Evolutionary conservation across 306 rosid genomes (phyloP).

Genomic region (Corylus avellana): DNA sequence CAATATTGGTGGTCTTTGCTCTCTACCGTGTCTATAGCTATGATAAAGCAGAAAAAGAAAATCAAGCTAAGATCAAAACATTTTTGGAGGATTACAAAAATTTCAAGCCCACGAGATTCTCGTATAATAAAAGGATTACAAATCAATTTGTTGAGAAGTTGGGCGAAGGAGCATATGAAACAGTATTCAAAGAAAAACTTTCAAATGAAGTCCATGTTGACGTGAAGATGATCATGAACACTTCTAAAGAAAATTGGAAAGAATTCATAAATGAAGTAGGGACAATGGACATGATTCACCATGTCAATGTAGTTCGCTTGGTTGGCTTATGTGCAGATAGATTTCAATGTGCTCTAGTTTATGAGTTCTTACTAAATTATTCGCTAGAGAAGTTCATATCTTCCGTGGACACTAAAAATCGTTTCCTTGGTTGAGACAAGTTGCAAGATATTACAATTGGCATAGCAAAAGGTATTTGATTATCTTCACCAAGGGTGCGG

Average conservation of each 20-base stretch:
- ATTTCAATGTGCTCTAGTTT: neutral
- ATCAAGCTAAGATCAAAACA: neutral
- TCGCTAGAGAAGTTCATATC: constrained; percentile 14
- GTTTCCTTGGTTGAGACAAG: constrained; percentile 13
- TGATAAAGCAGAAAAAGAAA: neutral
- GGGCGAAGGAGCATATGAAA: constrained; percentile 1
- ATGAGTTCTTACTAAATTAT: constrained; percentile 18
- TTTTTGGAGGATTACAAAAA: constrained; percentile 4
- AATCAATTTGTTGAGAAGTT: neutral
- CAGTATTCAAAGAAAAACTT: neutral
- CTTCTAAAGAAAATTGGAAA: neutral
- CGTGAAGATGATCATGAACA: neutral
- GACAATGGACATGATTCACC: constrained; percentile 1
- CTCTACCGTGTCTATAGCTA: neutral
- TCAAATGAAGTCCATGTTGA: neutral
- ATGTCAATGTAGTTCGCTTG: constrained; percentile 21
- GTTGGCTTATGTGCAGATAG: constrained; percentile 15
- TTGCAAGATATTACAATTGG: constrained; percentile 28
- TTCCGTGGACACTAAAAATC: neutral
- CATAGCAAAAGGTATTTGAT: constrained; percentile 32
- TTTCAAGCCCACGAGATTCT: constrained; percentile 16
- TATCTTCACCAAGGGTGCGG: constrained; percentile 36
- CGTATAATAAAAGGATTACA: constrained; percentile 15
- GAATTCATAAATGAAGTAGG: constrained; percentile 23
- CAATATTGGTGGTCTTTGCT: neutral